Conservation (phyloP, 345 rosid genomes). For the Luvunga scandens region DNA sequence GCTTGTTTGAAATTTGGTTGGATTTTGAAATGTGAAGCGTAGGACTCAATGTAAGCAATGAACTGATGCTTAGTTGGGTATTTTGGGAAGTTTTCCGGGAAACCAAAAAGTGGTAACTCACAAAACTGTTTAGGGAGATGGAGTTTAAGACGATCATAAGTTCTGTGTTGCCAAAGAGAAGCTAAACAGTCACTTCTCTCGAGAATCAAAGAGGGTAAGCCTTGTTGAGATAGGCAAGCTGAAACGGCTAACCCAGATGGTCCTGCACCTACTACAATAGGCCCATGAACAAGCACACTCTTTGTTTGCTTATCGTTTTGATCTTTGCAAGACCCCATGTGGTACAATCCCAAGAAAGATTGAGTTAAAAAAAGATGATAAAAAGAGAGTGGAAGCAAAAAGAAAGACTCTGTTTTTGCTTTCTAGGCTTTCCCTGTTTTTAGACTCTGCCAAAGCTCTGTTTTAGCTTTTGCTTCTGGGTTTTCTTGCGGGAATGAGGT, state of each 20-base stretch:
- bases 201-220: slow-evolving; percentile 66
- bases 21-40: slow-evolving; percentile 66
- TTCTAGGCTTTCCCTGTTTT: slow-evolving; percentile 19
- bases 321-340: slow-evolving; percentile 46
- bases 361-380: not conserved
- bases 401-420: slow-evolving; percentile 8
- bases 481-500: slow-evolving; percentile 4
- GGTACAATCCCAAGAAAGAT: slow-evolving; percentile 22
- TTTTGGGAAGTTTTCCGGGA: slow-evolving; percentile 67
- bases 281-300: slow-evolving; percentile 38
- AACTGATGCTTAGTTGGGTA: slow-evolving; percentile 77
- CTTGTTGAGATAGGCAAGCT: slow-evolving; percentile 62
- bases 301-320: slow-evolving; percentile 17
- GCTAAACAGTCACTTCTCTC: slow-evolving; percentile 78
- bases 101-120: slow-evolving; percentile 63
- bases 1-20: slow-evolving; percentile 59
- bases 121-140: slow-evolving; percentile 90
- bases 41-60: slow-evolving; percentile 65
- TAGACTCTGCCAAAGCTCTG: slow-evolving; percentile 23
- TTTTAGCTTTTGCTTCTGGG: slow-evolving; percentile 7
- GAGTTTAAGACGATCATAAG: slow-evolving; percentile 86
- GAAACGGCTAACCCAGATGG: slow-evolving; percentile 84
- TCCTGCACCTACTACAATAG: slow-evolving; percentile 95
- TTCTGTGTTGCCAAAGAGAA: slow-evolving; percentile 69
- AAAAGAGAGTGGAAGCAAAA: not conserved